These are phyloP conservation scores for Dictyostelium capitatum DNA, from an alignment of 78 protist species.

Conservation along the genomic window DNA sequence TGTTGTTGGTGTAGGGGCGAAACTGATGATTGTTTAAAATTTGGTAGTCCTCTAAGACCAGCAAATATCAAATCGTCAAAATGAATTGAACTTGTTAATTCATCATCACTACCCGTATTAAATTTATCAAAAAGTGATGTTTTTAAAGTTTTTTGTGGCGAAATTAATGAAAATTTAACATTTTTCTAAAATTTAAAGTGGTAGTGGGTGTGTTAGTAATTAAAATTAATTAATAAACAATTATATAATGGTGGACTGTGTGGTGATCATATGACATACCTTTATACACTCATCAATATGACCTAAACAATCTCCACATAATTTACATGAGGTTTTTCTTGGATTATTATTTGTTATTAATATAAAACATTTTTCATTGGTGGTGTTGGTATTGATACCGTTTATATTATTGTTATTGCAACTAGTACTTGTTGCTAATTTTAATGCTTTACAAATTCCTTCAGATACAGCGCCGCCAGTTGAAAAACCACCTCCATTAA, in stretches of 20 bases:
- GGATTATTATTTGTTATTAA: constrained; percentile 51
- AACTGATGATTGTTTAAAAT: not conserved
- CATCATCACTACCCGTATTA: not conserved
- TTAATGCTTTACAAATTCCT: constrained; percentile 51
- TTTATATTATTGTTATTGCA: not conserved
- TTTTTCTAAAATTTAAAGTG: constrained; percentile 29
- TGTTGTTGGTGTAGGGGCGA: not conserved
- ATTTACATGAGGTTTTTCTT: constrained; percentile 44
- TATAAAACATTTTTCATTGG: constrained; percentile 61
- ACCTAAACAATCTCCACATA: constrained; percentile 39
- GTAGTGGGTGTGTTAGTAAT: not conserved
- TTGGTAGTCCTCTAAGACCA: not conserved
- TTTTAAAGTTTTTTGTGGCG: constrained; percentile 31
- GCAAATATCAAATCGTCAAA: not conserved
- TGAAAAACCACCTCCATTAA: constrained; percentile 61
- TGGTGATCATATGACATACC: not conserved
- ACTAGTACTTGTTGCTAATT: constrained; percentile 7
- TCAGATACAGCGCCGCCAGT: constrained; percentile 55
- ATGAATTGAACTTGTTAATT: not conserved
- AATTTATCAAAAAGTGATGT: constrained; percentile 22
- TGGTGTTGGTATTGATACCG: not conserved
- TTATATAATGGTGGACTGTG: too few species aligned
- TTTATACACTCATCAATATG: constrained; percentile 47
- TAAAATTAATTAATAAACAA: not conserved
- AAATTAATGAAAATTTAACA: constrained; percentile 40